Percentiles rank a stretch among this genome's conserved stretches.
Evolutionary conservation across 148 eudicot species (phyloP).

Genomic region (Rhododendron henanense): DNA sequence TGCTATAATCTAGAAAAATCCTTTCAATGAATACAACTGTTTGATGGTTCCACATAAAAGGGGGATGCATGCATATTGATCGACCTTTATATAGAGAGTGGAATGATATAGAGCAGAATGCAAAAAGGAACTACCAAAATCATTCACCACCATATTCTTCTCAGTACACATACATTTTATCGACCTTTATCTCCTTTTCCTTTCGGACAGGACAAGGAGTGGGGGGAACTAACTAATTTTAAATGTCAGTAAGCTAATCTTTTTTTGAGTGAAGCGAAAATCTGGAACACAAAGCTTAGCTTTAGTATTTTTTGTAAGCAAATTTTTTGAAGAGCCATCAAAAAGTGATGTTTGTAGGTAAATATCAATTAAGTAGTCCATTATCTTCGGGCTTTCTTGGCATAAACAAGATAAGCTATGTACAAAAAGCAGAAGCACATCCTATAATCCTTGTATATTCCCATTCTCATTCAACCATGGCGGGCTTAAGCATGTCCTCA

Average conservation of each 20-base stretch:
- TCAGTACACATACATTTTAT: neutral
- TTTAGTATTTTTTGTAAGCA: neutral
- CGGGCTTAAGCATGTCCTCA: neutral
- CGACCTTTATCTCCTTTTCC: neutral
- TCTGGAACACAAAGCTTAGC: neutral
- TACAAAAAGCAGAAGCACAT: neutral
- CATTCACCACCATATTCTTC: neutral
- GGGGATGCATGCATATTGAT: neutral
- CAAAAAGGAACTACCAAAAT: neutral
- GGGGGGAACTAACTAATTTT: neutral
- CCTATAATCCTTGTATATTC: neutral
- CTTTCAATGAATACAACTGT: neutral
- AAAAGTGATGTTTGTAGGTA: neutral
- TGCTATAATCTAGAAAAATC: neutral
- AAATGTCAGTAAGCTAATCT: neutral
- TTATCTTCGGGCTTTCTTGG: neutral
- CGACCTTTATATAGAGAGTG: neutral
- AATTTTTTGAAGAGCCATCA: neutral
- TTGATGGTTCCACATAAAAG: neutral
- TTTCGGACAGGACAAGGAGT: neutral
- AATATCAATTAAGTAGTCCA: neutral
- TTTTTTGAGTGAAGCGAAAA: neutral
- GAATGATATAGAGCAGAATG: neutral
- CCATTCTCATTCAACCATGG: neutral
- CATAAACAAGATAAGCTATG: neutral